Conservation (phyloP, 345 rosid genomes). For the Firmiana major region DNA sequence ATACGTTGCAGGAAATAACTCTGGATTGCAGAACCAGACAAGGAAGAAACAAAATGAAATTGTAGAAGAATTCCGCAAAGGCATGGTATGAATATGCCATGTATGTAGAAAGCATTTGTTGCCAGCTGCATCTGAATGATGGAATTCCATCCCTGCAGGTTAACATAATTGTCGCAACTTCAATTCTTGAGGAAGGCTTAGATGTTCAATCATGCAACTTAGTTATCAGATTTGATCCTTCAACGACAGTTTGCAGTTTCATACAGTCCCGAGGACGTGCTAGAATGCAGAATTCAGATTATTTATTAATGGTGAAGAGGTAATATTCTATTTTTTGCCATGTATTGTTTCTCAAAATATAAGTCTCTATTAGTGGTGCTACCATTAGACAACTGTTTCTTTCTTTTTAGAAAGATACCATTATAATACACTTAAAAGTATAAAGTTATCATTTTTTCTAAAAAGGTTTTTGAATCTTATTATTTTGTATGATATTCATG, state of each 20-base stretch:
- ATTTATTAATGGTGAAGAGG: constrained; percentile 72
- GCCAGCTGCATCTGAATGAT: background rate
- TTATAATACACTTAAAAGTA: background rate
- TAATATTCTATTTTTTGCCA: constrained; percentile 13
- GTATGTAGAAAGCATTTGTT: background rate
- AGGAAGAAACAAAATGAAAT: constrained; percentile 64
- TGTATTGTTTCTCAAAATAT: background rate
- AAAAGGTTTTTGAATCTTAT: background rate
- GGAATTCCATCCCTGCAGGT: constrained; percentile 43
- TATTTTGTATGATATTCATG: background rate
- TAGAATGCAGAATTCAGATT: constrained; percentile 78
- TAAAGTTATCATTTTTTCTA: background rate
- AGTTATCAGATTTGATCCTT: constrained; percentile 85
- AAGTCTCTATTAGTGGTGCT: background rate
- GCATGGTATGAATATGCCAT: constrained; percentile 41
- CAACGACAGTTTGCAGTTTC: constrained; percentile 74
- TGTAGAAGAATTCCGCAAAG: constrained; percentile 76
- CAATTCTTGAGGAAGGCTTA: constrained; percentile 93
- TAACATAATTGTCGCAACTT: constrained; percentile 83
- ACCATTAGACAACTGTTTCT: background rate
- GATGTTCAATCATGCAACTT: constrained; percentile 91
- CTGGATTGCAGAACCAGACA: constrained; percentile 51
- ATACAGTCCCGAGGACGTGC: constrained; percentile 99
- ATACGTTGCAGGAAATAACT: constrained; percentile 63
- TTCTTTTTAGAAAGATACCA: background rate